Evolutionary conservation across 164 flowering plant genomes (phyloP).

Genomic region (Malania oleifera): DNA sequence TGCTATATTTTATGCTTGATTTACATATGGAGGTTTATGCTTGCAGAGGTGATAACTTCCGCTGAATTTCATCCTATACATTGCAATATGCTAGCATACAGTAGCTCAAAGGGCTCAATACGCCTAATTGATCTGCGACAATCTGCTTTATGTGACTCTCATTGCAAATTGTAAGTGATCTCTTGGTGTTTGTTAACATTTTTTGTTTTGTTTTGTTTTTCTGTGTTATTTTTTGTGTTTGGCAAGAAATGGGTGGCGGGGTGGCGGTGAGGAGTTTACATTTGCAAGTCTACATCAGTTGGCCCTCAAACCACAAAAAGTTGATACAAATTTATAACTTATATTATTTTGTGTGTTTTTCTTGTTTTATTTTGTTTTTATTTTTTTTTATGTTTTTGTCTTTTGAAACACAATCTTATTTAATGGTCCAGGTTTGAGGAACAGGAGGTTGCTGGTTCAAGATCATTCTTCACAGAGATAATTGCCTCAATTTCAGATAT

Average conservation of each 20-base stretch:
- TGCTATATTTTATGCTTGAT: neutral
- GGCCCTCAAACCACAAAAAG: no score
- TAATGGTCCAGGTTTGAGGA: conserved; percentile 97
- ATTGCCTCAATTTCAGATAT: conserved; percentile 95
- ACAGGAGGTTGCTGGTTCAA: conserved; percentile 83
- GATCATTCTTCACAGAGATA: conserved; percentile 94
- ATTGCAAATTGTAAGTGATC: conserved; percentile 76
- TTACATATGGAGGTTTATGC: conserved; percentile 4
- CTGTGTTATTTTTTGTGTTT: no score
- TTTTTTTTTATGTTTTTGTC: no score
- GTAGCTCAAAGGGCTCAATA: conserved; percentile 96
- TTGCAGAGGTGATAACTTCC: conserved; percentile 96
- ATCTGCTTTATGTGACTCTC: conserved; percentile 90
- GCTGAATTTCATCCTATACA: conserved; percentile 96
- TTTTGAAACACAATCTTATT: no score
- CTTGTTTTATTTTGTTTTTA: no score
- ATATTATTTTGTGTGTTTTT: conserved; percentile 1
- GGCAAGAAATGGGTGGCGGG: no score
- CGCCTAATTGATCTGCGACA: conserved; percentile 97
- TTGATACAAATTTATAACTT: neutral
- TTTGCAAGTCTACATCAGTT: no score
- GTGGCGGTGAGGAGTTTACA: no score
- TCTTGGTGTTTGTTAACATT: neutral
- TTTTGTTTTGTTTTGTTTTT: neutral
- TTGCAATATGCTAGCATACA: conserved; percentile 87